These are phyloP conservation scores for Ailanthus altissimus DNA, from an alignment of 345 rosid genomes.

Conservation along the genomic window DNA sequence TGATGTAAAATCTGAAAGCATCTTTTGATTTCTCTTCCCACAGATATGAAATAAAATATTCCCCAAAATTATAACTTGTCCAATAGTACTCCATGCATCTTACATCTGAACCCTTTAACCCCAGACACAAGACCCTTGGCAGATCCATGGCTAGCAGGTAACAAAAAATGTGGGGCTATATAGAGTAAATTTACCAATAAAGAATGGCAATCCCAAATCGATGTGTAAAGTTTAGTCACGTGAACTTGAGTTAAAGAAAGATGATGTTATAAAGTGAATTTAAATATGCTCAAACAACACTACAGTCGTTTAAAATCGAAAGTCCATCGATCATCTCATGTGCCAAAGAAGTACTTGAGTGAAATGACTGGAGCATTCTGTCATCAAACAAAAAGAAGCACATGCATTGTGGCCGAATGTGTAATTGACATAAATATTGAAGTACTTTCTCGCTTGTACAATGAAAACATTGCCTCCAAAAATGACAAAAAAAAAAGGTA, in stretches of 20 bases:
- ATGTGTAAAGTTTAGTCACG: background rate
- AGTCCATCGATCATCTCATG: conserved; percentile 2
- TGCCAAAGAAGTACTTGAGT: background rate
- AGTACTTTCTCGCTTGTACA: background rate
- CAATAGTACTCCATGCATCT: background rate
- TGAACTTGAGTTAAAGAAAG: background rate
- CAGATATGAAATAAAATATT: background rate
- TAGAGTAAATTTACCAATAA: background rate
- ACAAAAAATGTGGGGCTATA: background rate
- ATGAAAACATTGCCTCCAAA: background rate
- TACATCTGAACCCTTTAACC: background rate
- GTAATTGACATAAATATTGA: background rate
- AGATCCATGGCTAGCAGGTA: conserved; percentile 2
- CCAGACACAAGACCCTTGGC: background rate
- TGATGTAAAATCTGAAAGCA: background rate
- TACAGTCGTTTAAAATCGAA: background rate
- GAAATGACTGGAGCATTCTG: background rate
- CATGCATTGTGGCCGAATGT: background rate
- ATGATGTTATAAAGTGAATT: background rate
- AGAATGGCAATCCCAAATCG: background rate
- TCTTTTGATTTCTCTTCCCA: background rate
- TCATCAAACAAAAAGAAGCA: background rate
- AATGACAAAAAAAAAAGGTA: conserved; percentile 15
- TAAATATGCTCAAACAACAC: background rate
- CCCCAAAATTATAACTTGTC: background rate